Evolutionary conservation across 371 early-diverging fungal species (phyloP), one percentile per base, ranked within the genome.

Genomic region (Chytridium lagenaria): DNA sequence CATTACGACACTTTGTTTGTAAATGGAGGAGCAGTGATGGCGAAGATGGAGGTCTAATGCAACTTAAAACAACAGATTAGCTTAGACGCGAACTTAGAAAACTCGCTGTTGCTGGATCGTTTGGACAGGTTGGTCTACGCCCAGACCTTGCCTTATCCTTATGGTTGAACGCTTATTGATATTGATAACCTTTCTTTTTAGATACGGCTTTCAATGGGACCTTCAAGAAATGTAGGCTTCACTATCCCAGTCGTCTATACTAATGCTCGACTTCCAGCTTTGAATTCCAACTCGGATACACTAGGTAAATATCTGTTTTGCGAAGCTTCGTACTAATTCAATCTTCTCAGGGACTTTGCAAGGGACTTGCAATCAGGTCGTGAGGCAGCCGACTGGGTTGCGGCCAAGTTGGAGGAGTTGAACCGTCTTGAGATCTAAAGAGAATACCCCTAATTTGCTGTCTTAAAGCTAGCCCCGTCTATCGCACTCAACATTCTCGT

Each of bases 331-430:
- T 12, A 22, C 55, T 26, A 16, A 55, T 30, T 26, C 22, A 5
- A 55, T 55, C 30, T 30, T 5, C 10, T 33, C 39, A 72, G 72
- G 72, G 52, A 23, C 12, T 37, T 38, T 16, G 15, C 67, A 2
- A 64, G 70, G 63, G 71, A 77, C 31, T 39, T 74, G 2, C 50
- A 76, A 30, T 77, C 78, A 0, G 78, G 78, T 1, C 59, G 75
- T 61, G 78, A 77, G 36, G 75, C 78, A 36, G 67, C 71, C 12
- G 78, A 77, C 50, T 77, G 63, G 67, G 71, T 74, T 34, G 78
- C 78, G 1, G 31, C 71, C 12, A 34, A 38, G 34, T 39, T 77
- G 61, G 78, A 77, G 78, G 59, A 73, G 39, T 31, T 50, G 26
- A 30, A 67, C 22, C 59, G 78, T 30, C 59, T 77, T 59, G 57